A percentile compares a stretch with the other conserved stretches of the same genome.
Evolutionary conservation across 306 rosid species (phyloP).

Genomic region (Trichosanthes cucumerina): DNA sequence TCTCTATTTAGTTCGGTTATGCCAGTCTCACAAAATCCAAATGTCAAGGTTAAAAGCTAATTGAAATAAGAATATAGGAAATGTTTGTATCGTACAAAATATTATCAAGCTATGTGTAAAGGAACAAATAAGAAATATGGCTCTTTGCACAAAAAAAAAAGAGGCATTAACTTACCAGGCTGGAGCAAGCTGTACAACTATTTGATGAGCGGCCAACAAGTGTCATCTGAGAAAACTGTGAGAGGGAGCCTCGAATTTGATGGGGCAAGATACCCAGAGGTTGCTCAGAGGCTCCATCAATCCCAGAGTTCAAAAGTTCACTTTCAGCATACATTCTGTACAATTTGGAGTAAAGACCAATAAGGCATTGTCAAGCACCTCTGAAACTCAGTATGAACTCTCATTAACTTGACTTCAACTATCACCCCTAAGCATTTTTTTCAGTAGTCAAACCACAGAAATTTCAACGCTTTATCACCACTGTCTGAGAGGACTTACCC

Average conservation of each 20-base stretch:
- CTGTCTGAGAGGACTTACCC: conserved; percentile 42
- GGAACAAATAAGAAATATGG: background rate
- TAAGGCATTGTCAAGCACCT: conserved; percentile 8
- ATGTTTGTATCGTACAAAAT: background rate
- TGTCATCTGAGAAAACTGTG: conserved; percentile 83
- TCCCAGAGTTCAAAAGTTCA: conserved; percentile 33
- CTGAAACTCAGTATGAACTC: background rate
- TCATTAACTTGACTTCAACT: background rate
- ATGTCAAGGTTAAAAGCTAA: background rate
- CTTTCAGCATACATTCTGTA: conserved; percentile 76
- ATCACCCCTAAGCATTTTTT: conserved; percentile 4
- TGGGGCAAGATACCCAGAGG: conserved; percentile 96
- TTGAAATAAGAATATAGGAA: background rate
- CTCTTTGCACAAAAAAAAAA: no score
- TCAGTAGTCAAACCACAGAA: background rate
- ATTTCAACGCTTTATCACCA: background rate
- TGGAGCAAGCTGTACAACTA: conserved; percentile 88
- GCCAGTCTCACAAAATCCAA: background rate
- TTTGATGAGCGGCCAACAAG: conserved; percentile 78
- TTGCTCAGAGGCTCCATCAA: conserved; percentile 43
- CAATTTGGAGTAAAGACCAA: background rate
- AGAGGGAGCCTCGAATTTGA: conserved; percentile 83
- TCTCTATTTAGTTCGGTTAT: background rate
- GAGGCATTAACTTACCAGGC: conserved; percentile 39
- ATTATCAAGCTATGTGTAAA: background rate